phyloP scores from a whole-genome alignment of 305 asterid species.

The Petunia hybrid region DNA sequence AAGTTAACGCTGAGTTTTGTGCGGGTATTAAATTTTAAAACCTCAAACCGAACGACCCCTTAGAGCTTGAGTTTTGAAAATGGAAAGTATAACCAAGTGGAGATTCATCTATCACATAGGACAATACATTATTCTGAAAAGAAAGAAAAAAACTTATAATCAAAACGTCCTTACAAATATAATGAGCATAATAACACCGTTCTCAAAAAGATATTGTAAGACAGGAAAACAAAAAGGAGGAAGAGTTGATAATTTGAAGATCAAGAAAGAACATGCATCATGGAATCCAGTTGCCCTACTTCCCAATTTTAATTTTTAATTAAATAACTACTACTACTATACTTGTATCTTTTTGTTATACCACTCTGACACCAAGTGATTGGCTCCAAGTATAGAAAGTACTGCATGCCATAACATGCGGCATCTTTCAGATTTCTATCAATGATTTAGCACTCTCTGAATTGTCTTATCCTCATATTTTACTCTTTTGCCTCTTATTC shows the following conservation, averaged over 20 bases:
- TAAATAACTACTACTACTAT: no score
- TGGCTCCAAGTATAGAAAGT: background rate
- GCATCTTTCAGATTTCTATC: background rate
- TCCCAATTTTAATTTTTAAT: background rate
- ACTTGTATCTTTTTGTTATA: background rate
- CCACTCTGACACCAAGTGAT: constrained; percentile 10
- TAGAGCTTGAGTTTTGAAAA: no score
- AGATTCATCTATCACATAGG: no score
- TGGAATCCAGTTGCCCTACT: constrained; percentile 13
- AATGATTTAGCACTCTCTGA: constrained; percentile 24
- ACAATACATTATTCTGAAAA: no score
- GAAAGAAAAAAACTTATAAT: no score
- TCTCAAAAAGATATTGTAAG: background rate
- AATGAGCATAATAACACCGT: background rate
- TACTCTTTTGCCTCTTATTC: background rate
- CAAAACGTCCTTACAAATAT: background rate
- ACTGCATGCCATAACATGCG: background rate
- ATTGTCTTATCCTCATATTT: constrained; percentile 15
- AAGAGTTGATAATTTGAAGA: background rate
- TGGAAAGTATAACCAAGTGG: no score
- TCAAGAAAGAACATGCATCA: background rate
- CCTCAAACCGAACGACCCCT: no score
- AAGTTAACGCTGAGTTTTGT: no score
- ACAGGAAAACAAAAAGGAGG: background rate
- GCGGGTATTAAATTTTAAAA: no score